These are phyloP conservation scores for Phytophthora sojae DNA, from an alignment of 352 stramenopile genomes.

Conservation along the genomic window DNA sequence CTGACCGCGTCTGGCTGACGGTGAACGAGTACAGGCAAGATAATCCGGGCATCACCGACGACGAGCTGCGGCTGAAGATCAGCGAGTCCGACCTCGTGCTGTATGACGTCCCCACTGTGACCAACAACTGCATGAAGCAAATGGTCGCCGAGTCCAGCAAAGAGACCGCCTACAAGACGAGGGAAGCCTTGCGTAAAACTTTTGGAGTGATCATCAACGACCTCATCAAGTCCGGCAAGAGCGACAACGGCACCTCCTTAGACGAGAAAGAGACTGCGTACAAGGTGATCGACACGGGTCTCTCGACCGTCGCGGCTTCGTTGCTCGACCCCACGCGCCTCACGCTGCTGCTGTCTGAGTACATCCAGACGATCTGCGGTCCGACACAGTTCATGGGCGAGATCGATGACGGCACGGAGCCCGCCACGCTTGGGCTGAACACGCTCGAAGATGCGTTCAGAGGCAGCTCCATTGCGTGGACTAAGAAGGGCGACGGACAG, in stretches of 20 bases:
- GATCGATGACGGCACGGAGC: too few species aligned
- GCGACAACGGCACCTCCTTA: conserved; percentile 33
- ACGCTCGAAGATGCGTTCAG: too few species aligned
- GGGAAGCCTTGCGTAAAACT: too few species aligned
- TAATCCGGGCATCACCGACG: conserved; percentile 32
- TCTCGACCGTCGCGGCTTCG: conserved; percentile 2
- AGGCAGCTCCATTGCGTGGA: too few species aligned
- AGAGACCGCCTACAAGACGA: too few species aligned
- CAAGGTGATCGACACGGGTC: conserved; percentile 25
- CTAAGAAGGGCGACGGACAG: too few species aligned
- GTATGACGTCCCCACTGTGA: conserved; percentile 53
- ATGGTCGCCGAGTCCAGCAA: too few species aligned
- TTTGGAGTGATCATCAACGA: conserved; percentile 31
- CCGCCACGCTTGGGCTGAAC: too few species aligned
- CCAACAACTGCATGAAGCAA: conserved; percentile 41
- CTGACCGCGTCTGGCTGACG: conserved; percentile 41
- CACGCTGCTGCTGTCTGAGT: too few species aligned
- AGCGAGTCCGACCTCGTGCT: conserved; percentile 53
- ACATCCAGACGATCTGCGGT: too few species aligned
- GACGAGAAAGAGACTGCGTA: conserved; percentile 26
- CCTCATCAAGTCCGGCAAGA: conserved; percentile 34
- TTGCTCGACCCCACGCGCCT: too few species aligned
- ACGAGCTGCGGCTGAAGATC: conserved; percentile 47
- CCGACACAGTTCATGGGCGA: conserved; percentile 43
- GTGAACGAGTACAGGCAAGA: conserved; percentile 46